phyloP scores from a whole-genome alignment of 257 asterid genomes.

The Gentiana macrophylla region DNA sequence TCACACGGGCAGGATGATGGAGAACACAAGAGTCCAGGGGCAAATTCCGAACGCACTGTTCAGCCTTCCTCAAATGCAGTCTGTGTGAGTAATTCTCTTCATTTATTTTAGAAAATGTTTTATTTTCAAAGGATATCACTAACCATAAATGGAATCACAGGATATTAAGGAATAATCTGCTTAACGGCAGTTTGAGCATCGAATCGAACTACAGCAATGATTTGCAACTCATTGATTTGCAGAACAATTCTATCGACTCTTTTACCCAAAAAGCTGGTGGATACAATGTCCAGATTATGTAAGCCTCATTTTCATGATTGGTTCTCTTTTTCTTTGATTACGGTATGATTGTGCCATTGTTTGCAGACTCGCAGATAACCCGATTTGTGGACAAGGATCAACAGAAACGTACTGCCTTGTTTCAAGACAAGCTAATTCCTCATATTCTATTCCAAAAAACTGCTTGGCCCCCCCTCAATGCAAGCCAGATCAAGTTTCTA shows the following conservation, averaged over 20 bases:
- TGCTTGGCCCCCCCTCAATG: conserved; percentile 37
- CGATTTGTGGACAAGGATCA: conserved; percentile 35
- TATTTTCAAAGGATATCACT: background rate
- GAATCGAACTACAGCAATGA: conserved; percentile 11
- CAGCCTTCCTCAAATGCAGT: conserved; percentile 20
- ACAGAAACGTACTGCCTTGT: conserved; percentile 30
- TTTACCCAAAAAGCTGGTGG: conserved; percentile 5
- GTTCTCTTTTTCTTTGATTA: conserved; percentile 4
- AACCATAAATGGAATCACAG: conserved; percentile 8
- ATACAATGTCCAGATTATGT: conserved; percentile 10
- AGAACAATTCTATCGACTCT: conserved; percentile 15
- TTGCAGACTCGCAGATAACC: conserved; percentile 58
- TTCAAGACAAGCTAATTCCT: conserved; percentile 17
- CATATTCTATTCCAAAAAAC: conserved; percentile 42
- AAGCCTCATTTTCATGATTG: conserved; percentile 9
- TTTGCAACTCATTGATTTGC: conserved; percentile 19
- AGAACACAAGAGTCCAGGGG: conserved; percentile 15
- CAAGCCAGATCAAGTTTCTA: conserved; percentile 26
- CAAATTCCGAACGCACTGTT: conserved; percentile 14
- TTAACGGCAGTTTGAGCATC: conserved; percentile 19
- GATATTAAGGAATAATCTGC: conserved; percentile 13
- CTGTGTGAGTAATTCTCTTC: conserved; percentile 14
- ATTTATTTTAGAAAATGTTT: background rate
- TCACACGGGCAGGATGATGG: conserved; percentile 15
- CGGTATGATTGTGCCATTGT: conserved; percentile 1